These are phyloP conservation scores for Corrigiola litoralis DNA, from an alignment of 179 eudicot genomes.

Conservation along the genomic window DNA sequence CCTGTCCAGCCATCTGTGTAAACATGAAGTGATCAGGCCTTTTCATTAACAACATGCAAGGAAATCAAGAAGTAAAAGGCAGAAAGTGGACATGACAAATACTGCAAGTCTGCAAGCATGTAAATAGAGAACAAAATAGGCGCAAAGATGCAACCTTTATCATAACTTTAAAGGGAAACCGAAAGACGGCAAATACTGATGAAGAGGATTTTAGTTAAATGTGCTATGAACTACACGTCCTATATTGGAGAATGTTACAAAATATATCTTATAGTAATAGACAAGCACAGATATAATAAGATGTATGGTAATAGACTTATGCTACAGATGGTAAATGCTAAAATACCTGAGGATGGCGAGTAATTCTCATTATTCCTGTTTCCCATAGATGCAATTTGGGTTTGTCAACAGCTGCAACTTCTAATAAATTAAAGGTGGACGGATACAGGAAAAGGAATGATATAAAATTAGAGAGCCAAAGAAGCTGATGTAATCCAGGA, in stretches of 20 bases:
- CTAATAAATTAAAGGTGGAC: conserved; percentile 88
- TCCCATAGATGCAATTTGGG: conserved; percentile 99
- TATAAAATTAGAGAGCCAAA: conserved; percentile 67
- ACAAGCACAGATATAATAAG: not conserved
- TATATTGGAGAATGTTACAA: too few relatives aligned
- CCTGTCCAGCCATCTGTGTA: conserved; percentile 93
- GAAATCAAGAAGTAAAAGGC: not conserved
- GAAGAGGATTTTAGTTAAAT: too few relatives aligned
- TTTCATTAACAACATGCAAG: not conserved
- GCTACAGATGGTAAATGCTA: not conserved
- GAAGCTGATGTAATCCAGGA: conserved; percentile 65
- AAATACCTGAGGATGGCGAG: conserved; percentile 96
- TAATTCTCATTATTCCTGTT: conserved; percentile 96
- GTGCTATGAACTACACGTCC: too few relatives aligned
- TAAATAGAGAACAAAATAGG: too few relatives aligned
- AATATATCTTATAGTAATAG: too few relatives aligned
- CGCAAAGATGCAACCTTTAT: too few relatives aligned
- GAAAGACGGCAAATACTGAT: too few relatives aligned
- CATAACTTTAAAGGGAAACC: too few relatives aligned
- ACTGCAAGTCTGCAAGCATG: too few relatives aligned
- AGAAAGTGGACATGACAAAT: not conserved
- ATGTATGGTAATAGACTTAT: not conserved
- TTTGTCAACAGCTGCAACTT: conserved; percentile 98
- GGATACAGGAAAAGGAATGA: conserved; percentile 94
- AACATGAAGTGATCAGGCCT: conserved; percentile 5